Base-by-base conservation (phyloP, 768 basidiomycete species). In the Amanita rubescens region DNA sequence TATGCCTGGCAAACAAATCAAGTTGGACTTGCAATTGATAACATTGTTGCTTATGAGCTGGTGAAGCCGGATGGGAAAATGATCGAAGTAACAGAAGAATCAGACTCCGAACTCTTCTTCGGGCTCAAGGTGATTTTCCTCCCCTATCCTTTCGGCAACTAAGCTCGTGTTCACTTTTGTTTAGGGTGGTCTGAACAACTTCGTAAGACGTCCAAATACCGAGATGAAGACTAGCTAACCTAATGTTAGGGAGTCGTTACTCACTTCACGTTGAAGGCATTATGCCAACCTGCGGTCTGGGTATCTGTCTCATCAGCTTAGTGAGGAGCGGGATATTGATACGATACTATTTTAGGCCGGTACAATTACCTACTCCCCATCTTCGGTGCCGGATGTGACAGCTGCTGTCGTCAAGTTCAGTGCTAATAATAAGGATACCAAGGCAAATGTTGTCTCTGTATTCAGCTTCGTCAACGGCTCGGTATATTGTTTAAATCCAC, bases 161-260 rank as follows among this genome's bases (percentile, higher is more conserved):
- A 33, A n/a, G n/a, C 33, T 35, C 19, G 22, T 49, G 17, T 14
- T 12, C 10, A 11, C 27, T 49, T 22, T 14, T 5, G n/a, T 6
- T 10, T 19, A 83, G 79, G 84, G 84, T 27, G 83, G 82, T 9
- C 62, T 72, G 57, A 84, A 85, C 56, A 85, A 85, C 56, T 84
- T 82, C 55, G 73, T 69, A 50, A 50, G 58, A 8, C 3, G 27
- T 30, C 27, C 25, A 46, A 49, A 12, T n/a, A 10, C 34, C n/a
- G 10, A 14, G 30, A 17, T 14, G 45, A 27, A 14, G n/a, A 47
- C 24, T 30, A 8, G 19, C n/a, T 17, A 30, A 47, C 7, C 9
- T 14, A 8, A 3, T 14, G 5, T 22, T 46, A 74, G 74, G 84
- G 84, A 0, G 77, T 85, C 32, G 79, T 85, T 2, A 84, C 82